phyloP scores from a whole-genome alignment of 176 grass and related monocot species.

The Guadua angustifolia region DNA sequence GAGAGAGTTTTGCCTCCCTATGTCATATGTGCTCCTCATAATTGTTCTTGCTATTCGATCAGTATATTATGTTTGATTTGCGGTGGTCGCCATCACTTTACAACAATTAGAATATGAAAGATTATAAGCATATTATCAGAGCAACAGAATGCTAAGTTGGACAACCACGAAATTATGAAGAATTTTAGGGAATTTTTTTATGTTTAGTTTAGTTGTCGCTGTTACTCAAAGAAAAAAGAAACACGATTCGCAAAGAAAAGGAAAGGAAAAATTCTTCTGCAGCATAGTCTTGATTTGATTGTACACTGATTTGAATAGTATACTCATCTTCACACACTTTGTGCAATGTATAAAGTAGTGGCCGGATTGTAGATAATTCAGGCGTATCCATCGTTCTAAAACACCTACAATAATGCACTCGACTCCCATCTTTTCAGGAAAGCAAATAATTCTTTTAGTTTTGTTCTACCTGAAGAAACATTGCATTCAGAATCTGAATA shows the following conservation, averaged over 20 bases:
- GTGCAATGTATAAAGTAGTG: not conserved
- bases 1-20: too few species aligned
- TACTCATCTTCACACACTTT: constrained; percentile 13
- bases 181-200: not conserved
- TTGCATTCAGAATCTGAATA: not conserved
- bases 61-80: too few species aligned
- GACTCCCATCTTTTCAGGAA: not conserved
- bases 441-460: constrained; percentile 3
- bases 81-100: too few species aligned
- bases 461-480: not conserved
- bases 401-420: constrained; percentile 25
- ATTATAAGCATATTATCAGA: not conserved
- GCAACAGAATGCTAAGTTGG: not conserved
- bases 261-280: not conserved
- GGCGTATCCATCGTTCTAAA: constrained; percentile 24
- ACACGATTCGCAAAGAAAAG: not conserved
- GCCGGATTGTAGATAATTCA: constrained; percentile 7
- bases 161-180: not conserved
- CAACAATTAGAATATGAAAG: not conserved
- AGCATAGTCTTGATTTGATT: constrained; percentile 7
- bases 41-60: too few species aligned
- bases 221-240: constrained; percentile 15
- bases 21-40: too few species aligned
- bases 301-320: constrained; percentile 1
- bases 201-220: constrained; percentile 15